These are phyloP conservation scores for Candida pseudofarinosa DNA, from an alignment of 805 yeast genomes.

Conservation along the genomic window DNA sequence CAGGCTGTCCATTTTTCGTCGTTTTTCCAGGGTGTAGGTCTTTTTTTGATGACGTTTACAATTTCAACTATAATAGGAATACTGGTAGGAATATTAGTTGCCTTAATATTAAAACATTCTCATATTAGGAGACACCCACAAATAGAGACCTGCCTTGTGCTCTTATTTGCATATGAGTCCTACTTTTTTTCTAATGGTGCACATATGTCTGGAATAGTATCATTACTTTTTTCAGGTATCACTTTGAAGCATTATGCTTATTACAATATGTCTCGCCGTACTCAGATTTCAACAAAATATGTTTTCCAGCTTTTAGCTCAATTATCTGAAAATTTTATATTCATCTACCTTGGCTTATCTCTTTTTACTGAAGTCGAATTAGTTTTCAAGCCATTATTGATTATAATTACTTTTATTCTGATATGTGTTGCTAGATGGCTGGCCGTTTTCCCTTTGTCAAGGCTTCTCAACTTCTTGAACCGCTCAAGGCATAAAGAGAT, in stretches of 20 bases:
- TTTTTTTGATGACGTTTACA: conserved; percentile 89
- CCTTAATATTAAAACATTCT: conserved; percentile 85
- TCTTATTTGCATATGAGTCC: conserved; percentile 89
- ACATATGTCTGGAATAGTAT: conserved; percentile 98
- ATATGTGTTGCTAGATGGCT: conserved; percentile 96
- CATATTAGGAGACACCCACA: conserved; percentile 94
- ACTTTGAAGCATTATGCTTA: conserved; percentile 96
- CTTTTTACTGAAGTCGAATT: conserved; percentile 94
- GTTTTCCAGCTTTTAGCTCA: conserved; percentile 93
- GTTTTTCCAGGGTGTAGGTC: conserved; percentile 90
- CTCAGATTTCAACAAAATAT: conserved; percentile 94
- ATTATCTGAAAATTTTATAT: conserved; percentile 92
- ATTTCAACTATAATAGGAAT: conserved; percentile 88
- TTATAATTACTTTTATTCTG: conserved; percentile 83
- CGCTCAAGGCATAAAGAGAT: conserved; percentile 50
- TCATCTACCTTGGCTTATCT: conserved; percentile 90
- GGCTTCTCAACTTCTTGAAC: conserved; percentile 74
- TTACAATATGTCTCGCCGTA: conserved; percentile 94
- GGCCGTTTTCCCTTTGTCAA: conserved; percentile 92
- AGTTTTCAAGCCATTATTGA: conserved; percentile 89
- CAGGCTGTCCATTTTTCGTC: conserved; percentile 65
- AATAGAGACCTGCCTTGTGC: conserved; percentile 89
- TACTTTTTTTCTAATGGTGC: conserved; percentile 98
- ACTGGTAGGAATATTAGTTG: conserved; percentile 81
- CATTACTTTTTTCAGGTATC: conserved; percentile 91